phyloP scores from a whole-genome alignment of 2,329 filamentous ascomycete genomes.

The Raffaelea arxii region DNA sequence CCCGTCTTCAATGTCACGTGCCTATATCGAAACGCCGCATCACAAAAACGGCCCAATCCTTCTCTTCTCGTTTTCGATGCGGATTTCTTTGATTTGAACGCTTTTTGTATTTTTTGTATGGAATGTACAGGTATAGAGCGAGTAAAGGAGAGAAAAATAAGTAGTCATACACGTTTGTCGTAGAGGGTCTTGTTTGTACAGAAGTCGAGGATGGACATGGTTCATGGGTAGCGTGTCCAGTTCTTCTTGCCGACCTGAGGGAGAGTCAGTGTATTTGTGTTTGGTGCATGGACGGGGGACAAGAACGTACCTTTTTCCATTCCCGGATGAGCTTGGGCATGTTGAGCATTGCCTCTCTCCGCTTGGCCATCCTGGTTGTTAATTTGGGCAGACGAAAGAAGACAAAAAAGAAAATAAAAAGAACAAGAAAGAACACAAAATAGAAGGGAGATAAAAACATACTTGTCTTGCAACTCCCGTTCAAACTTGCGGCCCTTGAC shows the following conservation, averaged over 20 bases:
- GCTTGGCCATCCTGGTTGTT: slow-evolving; percentile 62
- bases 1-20: too few relatives aligned
- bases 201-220: background rate
- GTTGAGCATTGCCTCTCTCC: slow-evolving; percentile 83
- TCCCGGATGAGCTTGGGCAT: slow-evolving; percentile 88
- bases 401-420: background rate
- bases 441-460: slow-evolving; percentile 25
- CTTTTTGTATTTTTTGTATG: background rate
- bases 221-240: slow-evolving; percentile 43
- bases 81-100: too few relatives aligned
- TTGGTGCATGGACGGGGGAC: slow-evolving; percentile 7
- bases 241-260: slow-evolving; percentile 42
- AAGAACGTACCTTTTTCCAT: slow-evolving; percentile 74
- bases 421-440: background rate
- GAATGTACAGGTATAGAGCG: background rate
- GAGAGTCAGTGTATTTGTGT: slow-evolving; percentile 22
- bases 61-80: too few relatives aligned
- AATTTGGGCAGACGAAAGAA: background rate
- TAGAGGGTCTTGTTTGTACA: background rate
- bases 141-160: background rate
- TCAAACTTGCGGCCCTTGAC: slow-evolving; percentile 97
- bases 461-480: slow-evolving; percentile 68
- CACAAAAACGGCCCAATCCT: too few relatives aligned
- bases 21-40: too few relatives aligned
- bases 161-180: too few relatives aligned